These are phyloP conservation scores for Backusella macrospora DNA, from an alignment of 192 early-diverging fungal species.

Conservation along the genomic window DNA sequence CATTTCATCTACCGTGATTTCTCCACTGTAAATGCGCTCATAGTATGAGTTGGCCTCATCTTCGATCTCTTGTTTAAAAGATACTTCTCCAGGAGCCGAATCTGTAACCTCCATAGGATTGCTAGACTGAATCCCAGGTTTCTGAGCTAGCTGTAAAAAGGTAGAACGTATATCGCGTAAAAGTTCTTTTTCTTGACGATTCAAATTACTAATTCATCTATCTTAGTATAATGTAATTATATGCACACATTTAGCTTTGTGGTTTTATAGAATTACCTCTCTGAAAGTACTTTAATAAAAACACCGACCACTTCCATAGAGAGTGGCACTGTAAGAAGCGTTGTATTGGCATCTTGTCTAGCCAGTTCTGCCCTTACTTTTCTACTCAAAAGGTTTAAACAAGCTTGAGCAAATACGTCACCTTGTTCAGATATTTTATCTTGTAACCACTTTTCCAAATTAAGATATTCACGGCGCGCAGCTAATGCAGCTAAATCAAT, in stretches of 20 bases:
- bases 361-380: constrained; percentile 58
- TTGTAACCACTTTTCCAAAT: constrained; percentile 84
- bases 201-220: not conserved
- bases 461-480: constrained; percentile 74
- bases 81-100: constrained; percentile 22
- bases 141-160: constrained; percentile 36
- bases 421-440: constrained; percentile 68
- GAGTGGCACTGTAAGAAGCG: constrained; percentile 52
- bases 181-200: constrained; percentile 11
- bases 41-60: constrained; percentile 76
- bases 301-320: constrained; percentile 66
- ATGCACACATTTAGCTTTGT: not conserved
- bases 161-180: constrained; percentile 22
- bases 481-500: constrained; percentile 84
- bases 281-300: constrained; percentile 68
- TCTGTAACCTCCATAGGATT: not conserved
- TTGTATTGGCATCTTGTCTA: constrained; percentile 44
- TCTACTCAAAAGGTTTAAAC: constrained; percentile 74
- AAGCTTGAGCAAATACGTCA: constrained; percentile 68
- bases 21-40: constrained; percentile 76
- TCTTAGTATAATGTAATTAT: not conserved
- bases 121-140: constrained; percentile 33
- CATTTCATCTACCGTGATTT: constrained; percentile 81
- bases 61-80: constrained; percentile 77
- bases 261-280: constrained; percentile 40